Evolutionary conservation across 148 eudicot genomes (phyloP).

Genomic region (Camellia granthamiana): DNA sequence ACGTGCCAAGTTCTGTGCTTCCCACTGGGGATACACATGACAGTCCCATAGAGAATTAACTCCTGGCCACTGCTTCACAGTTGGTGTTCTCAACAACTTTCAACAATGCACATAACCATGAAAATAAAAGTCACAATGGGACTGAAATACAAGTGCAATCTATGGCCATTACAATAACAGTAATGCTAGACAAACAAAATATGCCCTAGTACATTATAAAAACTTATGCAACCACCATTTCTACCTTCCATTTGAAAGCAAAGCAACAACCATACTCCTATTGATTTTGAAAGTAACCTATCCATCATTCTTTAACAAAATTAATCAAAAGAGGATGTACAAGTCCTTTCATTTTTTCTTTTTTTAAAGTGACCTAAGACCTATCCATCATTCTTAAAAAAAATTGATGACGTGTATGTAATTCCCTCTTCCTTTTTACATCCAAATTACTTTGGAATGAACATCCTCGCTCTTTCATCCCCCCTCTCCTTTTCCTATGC

Average conservation of each 20-base stretch:
- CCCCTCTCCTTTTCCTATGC: too few species aligned
- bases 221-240: not conserved
- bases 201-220: not conserved
- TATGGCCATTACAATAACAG: not conserved
- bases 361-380: too few species aligned
- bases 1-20: conserved; percentile 69
- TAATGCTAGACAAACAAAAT: not conserved
- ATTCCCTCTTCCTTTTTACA: too few species aligned
- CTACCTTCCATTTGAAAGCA: not conserved
- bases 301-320: not conserved
- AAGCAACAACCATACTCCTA: not conserved
- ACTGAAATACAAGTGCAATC: not conserved
- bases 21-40: conserved; percentile 95
- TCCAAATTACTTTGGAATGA: too few species aligned
- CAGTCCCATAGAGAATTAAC: conserved; percentile 76
- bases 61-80: conserved; percentile 90
- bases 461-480: too few species aligned
- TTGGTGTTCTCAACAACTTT: conserved; percentile 94
- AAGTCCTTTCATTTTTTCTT: too few species aligned
- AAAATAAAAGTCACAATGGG: not conserved
- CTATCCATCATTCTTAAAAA: too few species aligned
- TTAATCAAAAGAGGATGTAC: too few species aligned
- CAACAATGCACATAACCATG: conserved; percentile 13
- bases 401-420: too few species aligned
- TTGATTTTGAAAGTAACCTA: not conserved